Conservation (phyloP, 2,329 filamentous ascomycete genomes). For the Botrytis cinerea region DNA sequence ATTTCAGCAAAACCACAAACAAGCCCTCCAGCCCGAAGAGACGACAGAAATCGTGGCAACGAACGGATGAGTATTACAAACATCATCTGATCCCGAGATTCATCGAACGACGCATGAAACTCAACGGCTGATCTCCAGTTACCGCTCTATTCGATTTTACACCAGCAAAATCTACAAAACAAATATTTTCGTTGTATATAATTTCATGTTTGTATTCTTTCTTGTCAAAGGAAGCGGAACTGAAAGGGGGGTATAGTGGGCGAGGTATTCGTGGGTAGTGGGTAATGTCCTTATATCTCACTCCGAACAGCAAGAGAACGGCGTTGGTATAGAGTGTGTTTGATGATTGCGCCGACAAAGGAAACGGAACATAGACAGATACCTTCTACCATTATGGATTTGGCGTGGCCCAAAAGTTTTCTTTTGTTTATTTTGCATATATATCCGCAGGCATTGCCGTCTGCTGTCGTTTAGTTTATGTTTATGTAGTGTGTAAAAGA, state of each 20-base stretch:
- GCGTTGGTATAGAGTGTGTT: conserved; percentile 4
- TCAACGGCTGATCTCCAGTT: background rate
- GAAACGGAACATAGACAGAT: conserved; percentile 7
- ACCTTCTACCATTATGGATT: background rate
- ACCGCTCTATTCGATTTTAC: background rate
- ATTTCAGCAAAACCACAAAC: background rate
- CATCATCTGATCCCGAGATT: conserved; percentile 31
- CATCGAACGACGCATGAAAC: background rate
- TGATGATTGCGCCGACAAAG: background rate
- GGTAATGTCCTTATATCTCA: background rate
- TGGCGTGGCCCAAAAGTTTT: background rate
- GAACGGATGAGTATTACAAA: conserved; percentile 40
- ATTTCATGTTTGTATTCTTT: background rate
- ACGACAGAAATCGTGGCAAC: conserved; percentile 29
- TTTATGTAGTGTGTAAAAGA: background rate
- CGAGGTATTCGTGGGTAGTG: background rate
- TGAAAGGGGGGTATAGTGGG: background rate
- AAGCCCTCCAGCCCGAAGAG: background rate
- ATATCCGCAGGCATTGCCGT: background rate
- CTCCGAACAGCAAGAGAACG: conserved; percentile 1
- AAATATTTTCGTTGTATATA: background rate
- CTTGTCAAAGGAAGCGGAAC: background rate
- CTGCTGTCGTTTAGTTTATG: background rate
- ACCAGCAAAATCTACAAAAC: background rate
- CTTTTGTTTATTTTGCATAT: background rate